A percentile compares a stretch with the other conserved stretches of the same genome.
phyloP scores from a whole-genome alignment of 2,329 filamentous ascomycete genomes.

The Colletotrichum eremochloae region DNA sequence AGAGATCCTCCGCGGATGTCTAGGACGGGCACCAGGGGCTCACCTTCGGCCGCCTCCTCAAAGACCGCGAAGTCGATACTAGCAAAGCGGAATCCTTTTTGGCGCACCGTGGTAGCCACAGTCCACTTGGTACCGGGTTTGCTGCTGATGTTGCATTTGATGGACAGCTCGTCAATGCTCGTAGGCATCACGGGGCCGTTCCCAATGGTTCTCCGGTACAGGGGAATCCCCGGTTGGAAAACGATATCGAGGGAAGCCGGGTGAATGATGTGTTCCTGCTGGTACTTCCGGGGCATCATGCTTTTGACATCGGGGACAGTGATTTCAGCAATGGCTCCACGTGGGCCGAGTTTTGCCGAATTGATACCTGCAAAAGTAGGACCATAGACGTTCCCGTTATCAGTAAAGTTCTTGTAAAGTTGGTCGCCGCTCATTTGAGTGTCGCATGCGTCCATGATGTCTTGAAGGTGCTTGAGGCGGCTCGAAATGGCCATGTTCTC shows the following conservation, averaged over 20 bases:
- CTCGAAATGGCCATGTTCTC: neutral
- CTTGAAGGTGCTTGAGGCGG: neutral
- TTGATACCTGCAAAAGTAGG: conserved; percentile 1
- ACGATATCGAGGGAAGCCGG: conserved; percentile 50
- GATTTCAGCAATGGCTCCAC: neutral
- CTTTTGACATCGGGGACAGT: conserved; percentile 35
- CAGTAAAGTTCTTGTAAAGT: neutral
- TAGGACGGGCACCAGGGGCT: neutral
- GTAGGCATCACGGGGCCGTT: conserved; percentile 19
- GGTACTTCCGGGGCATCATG: conserved; percentile 47
- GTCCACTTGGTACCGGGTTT: neutral
- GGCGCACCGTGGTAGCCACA: neutral
- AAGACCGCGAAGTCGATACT: neutral
- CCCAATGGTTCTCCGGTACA: conserved; percentile 8
- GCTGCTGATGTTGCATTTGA: neutral
- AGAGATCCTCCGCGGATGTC: neutral
- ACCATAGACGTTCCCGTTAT: conserved; percentile 11
- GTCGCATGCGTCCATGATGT: neutral
- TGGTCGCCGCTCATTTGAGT: neutral
- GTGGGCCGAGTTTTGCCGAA: neutral
- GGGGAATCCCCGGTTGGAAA: neutral
- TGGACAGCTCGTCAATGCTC: conserved; percentile 1
- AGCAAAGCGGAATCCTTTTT: conserved; percentile 6
- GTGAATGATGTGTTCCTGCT: conserved; percentile 49
- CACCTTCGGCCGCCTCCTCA: conserved; percentile 1